Conservation (phyloP, 768 basidiomycete genomes). For the Lepiota venenata region DNA sequence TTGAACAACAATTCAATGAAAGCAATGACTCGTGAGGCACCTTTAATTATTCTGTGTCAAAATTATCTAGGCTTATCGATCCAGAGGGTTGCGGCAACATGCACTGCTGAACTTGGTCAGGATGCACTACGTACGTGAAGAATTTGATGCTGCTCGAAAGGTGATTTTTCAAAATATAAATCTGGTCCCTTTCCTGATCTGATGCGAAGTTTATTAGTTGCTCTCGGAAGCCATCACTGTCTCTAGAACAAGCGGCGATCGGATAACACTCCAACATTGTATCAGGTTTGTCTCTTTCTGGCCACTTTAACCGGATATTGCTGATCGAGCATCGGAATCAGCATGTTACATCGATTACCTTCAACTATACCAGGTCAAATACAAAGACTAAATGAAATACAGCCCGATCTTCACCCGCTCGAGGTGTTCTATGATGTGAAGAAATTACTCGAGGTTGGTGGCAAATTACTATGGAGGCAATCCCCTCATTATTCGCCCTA, state of each 20-base stretch:
- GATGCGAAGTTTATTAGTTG: constrained; percentile 39
- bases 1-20: constrained; percentile 84
- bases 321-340: constrained; percentile 23
- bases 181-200: constrained; percentile 6
- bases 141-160: constrained; percentile 66
- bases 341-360: constrained; percentile 71
- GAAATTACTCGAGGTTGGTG: constrained; percentile 63
- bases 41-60: not conserved
- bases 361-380: constrained; percentile 41
- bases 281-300: constrained; percentile 47
- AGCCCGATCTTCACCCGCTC: constrained; percentile 70
- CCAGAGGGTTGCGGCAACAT: constrained; percentile 75
- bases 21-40: constrained; percentile 69
- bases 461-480: not conserved
- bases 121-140: constrained; percentile 71
- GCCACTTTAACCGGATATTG: not conserved
- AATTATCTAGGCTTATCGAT: constrained; percentile 2
- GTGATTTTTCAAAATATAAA: constrained; percentile 27
- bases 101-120: constrained; percentile 75
- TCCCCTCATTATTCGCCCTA: not conserved
- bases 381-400: constrained; percentile 66
- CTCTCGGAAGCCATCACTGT: constrained; percentile 75
- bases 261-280: constrained; percentile 72
- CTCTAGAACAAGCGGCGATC: constrained; percentile 72
- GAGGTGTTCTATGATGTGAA: constrained; percentile 76